These are phyloP conservation scores for Flaveria floridana DNA, from an alignment of 140 eudicot genomes.

Conservation along the genomic window DNA sequence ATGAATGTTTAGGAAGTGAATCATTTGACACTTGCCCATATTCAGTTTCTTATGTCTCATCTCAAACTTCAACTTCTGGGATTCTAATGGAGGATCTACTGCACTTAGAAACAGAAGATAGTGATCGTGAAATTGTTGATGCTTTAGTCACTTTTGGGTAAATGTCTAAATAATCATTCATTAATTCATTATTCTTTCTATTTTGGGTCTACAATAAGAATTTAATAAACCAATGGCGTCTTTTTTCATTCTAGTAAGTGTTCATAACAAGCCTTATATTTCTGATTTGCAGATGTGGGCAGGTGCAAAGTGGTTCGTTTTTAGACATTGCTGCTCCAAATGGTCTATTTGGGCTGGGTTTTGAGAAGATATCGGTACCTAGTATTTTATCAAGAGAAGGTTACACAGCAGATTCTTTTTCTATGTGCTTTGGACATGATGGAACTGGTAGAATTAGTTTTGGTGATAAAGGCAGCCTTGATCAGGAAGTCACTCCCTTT, in stretches of 20 bases:
- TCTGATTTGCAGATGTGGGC: constrained; percentile 74
- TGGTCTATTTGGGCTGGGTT: constrained; percentile 86
- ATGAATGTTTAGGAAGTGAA: constrained; percentile 48
- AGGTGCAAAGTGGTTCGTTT: constrained; percentile 92
- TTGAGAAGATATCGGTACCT: constrained; percentile 89
- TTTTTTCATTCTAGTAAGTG: not conserved
- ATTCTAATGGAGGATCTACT: constrained; percentile 82
- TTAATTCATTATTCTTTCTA: not conserved
- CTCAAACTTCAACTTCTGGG: constrained; percentile 96
- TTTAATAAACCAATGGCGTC: not conserved
- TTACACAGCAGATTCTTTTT: constrained; percentile 74
- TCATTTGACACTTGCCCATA: constrained; percentile 62
- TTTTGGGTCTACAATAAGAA: not conserved
- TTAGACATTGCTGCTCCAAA: constrained; percentile 93
- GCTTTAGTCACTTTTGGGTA: constrained; percentile 86
- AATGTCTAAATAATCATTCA: not conserved
- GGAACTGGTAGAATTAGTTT: constrained; percentile 87
- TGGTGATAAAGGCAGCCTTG: constrained; percentile 87
- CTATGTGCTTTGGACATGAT: constrained; percentile 92
- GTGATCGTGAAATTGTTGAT: constrained; percentile 46
- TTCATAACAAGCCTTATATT: not conserved
- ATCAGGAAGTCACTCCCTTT: constrained; percentile 81
- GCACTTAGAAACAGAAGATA: constrained; percentile 63
- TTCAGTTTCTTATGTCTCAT: constrained; percentile 77
- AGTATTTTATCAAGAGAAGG: constrained; percentile 78